Base-by-base conservation (phyloP, 2,329 filamentous ascomycete species). In the Cladophialophora bantiana region DNA sequence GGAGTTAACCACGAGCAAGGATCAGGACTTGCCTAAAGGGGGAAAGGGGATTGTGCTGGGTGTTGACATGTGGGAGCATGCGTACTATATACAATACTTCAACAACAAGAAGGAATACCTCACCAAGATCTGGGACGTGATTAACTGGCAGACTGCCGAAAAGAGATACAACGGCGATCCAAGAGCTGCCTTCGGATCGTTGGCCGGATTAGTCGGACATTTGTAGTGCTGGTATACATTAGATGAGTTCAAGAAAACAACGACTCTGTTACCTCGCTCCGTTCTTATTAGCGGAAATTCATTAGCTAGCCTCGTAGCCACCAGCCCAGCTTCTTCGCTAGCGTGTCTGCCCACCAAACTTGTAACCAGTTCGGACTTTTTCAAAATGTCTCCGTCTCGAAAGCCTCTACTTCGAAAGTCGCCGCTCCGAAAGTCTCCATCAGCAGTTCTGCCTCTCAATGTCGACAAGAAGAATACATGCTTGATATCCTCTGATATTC, bases 61-160 rank as follows among this genome's bases (percentile, higher is more conserved):
- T 0, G 84, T 96, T 1, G 93, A 96, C 77, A 94, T 96, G 87
- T 96, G 92, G 93, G 93, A 96, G 81, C 93, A 96, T 81, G 93
- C 93, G 0, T 96, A 96, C 77, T 96, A 96, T 76, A 80, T 96
- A 18, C 92, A 92, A 83, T 71, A 71, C 55, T 68, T 55, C 57
- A 71, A 71, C 62, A 67, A 70, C 66, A 71, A 71, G 64, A 70
- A 70, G 42, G 60, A 67, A 36, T 71, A 70, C 50, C 38, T 71
- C 4, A 40, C 13, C 45, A 66, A 66, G 57, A 68, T 70, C 35
- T 70, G 70, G 70, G 61, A 61, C n/a, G 64, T 71, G 2, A 40
- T 69, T 3, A 71, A 71, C 18, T 71, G 70, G 70, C 62, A 62
- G 42, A 58, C 55, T 12, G 70, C 70, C 7, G 70, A 69, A 52